Evolutionary conservation across 2,329 filamentous ascomycete genomes (phyloP), one percentile per base, ranked within the genome.

Genomic region (Cladophialophora exuberans): DNA sequence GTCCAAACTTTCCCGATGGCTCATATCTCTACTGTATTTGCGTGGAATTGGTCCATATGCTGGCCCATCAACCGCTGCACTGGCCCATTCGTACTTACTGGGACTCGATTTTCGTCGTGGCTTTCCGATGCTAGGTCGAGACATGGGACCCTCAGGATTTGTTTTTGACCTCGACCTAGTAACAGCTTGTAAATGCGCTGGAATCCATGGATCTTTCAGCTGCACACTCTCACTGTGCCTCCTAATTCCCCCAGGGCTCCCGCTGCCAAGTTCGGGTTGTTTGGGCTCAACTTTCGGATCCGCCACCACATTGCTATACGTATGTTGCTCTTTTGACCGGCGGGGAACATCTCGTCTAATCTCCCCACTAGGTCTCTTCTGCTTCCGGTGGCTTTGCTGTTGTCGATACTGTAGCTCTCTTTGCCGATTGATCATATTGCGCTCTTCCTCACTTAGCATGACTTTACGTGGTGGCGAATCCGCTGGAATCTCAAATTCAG

Each of bases 391-490:
- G 43, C 39, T 56, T 35, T 48, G 49, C 26, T 62, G 44, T 30
- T 60, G 53, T 20, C 57, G 54, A 2, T 50, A 52, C 28, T 54
- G 57, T 6, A 66, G 54, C 39, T 66, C 64, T 56, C 55, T 59
- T 30, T 61, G 50, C 26, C 61, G 64, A 36, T 60, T 52, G 35
- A 66, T 62, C 61, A 64, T 61, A 39, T 61, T 64, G 9, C 62
- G 47, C 36, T 65, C 64, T 6, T 59, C 51, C 43, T 66, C 63
- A 48, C 63, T 65, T 3, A 64, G 53, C 63, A 65, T 66, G 10
- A 64, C 64, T 31, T 66, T 66, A 31, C 54, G 53, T 35, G 59
- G 62, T 17, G 64, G 61, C 6, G 61, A 62, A 35, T 66, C 62
- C 26, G 57, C 31, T 25, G 61, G 56, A 18, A 65, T 53, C 33